Evolutionary conservation across 495 filamentous ascomycete genomes (phyloP).

Genomic region (Penicillium ucsense): DNA sequence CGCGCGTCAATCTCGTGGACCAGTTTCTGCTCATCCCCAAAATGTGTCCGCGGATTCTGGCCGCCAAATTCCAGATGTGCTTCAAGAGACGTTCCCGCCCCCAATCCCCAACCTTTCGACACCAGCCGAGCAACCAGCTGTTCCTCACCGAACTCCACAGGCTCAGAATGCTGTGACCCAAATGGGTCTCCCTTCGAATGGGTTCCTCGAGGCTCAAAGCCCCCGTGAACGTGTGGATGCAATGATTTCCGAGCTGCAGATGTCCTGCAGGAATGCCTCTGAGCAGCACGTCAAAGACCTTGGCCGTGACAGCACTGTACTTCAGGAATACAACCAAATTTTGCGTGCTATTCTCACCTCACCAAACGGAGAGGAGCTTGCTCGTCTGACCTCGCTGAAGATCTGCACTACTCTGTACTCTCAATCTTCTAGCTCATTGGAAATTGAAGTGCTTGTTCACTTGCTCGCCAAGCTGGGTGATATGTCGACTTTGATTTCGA

Average conservation of each 20-base stretch:
- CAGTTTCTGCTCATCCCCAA: slow-evolving; percentile 41
- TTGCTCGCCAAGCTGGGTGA: slow-evolving; percentile 74
- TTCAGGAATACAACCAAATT: slow-evolving; percentile 53
- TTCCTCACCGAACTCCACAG: slow-evolving; percentile 60
- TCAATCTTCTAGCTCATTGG: slow-evolving; percentile 48
- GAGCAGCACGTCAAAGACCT: slow-evolving; percentile 67
- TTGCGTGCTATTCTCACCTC: slow-evolving; percentile 40
- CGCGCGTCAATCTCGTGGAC: slow-evolving; percentile 63
- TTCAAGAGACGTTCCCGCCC: slow-evolving; percentile 70
- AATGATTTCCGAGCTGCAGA: slow-evolving; percentile 60
- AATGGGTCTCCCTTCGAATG: slow-evolving; percentile 44
- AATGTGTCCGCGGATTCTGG: slow-evolving; percentile 50
- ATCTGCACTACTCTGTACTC: slow-evolving; percentile 62
- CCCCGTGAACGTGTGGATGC: slow-evolving; percentile 56
- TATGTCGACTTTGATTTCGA: slow-evolving; percentile 61
- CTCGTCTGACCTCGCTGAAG: slow-evolving; percentile 56
- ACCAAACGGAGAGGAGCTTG: slow-evolving; percentile 53
- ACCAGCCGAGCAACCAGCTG: slow-evolving; percentile 67
- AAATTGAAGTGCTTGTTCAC: slow-evolving; percentile 75
- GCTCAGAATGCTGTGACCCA: slow-evolving; percentile 43
- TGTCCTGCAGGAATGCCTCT: slow-evolving; percentile 49
- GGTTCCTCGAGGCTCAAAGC: slow-evolving; percentile 53
- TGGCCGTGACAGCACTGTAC: slow-evolving; percentile 49
- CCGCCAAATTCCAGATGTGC: slow-evolving; percentile 58
- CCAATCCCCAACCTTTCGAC: slow-evolving; percentile 66